Evolutionary conservation across 768 basidiomycete genomes (phyloP), one percentile per base, ranked within the genome.

Genomic region (Podaxis mareebaensis): DNA sequence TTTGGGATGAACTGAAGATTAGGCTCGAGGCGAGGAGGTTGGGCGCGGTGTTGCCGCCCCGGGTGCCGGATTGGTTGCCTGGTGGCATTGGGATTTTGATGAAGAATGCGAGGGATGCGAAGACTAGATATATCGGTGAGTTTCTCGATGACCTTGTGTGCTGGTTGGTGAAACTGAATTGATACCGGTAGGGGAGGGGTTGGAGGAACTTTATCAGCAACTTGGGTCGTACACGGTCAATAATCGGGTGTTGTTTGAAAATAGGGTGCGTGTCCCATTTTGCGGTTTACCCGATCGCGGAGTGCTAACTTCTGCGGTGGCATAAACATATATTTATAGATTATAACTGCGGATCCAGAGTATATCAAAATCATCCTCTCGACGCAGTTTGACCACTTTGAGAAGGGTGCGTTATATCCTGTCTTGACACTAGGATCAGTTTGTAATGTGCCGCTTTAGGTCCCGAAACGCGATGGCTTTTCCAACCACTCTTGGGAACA

Each of bases 351-450:
- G 1, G 56, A 38, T 8, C 59, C 58, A 40, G 48, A 66, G n/a
- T 53, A 65, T 26, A 64, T 65, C 36, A 64, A 76, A 71, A 77
- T 77, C 12, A 74, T 83, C 24, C 75, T 83, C 3, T 76, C 82
- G 3, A 78, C 77, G 1, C 74, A 80, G 54, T 80, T 81, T 52
- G 73, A 77, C 26, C 69, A 69, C 30, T 81, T 78, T 42, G 78
- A 76, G 52, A 78, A 78, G 70, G 76, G 77, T 70, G 44, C 49
- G 54, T 28, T 59, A 30, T 30, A 28, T 33, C 33, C 3, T 22
- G 8, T 36, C 13, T 26, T 53, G 33, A 30, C 64, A 13, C 30
- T 55, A 11, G 13, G 60, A 17, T 66, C 36, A 10, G 6, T 13
- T 8, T 20, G 13, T 13, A 2, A 61, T 67, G 22, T n/a, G 15